Evolutionary conservation across 2,329 filamentous ascomycete species (phyloP), one percentile per base, ranked within the genome.

Genomic region (Akanthomyces dipterigenus): DNA sequence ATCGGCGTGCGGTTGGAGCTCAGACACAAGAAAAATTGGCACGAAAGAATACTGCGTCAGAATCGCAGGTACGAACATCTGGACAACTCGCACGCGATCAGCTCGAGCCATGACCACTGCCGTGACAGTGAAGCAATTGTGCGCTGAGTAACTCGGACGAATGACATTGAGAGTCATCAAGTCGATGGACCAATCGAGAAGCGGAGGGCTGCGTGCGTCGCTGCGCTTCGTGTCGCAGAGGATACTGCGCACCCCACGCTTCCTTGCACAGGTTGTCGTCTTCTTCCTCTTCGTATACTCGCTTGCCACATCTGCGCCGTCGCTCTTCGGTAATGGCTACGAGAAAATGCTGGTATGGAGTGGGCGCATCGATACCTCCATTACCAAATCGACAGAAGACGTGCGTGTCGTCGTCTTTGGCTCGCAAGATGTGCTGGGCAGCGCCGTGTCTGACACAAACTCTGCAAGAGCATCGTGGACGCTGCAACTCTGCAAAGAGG

Each of bases 341-440:
- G 14, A 3, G 5, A 26, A 5, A 9, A 6, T 49, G 12, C 43
- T 58, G n/a, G 9, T 18, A 4, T 58, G 55, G 55, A 14, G 20
- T 12, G 42, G 54, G 14, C 28, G 20, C 28, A n/a, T 58, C 7
- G 18, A 58, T 22, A 16, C 55, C 16, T 58, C 55, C 7, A 49
- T 58, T 6, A 58, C 55, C 12, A 58, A 16, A 40, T 58, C 55
- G 28, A 58, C 43, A 40, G 55, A 58, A 16, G 43, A 61, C 24
- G 20, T 61, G 11, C 59, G 59, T 9, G 34, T 61, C 3, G 51
- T 61, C 12, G 59, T 55, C 24, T 61, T 61, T 49, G 59, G 59
- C 4, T 61, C 59, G 18, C 59, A 61, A 31, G 59, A 61, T 49
- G 20, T 61, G 7, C 14, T 51, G 22, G 59, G 59, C 5, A 61